These are phyloP conservation scores for Hordeum pubiflorum DNA, from an alignment of 202 grass and related monocot genomes.

Conservation along the genomic window DNA sequence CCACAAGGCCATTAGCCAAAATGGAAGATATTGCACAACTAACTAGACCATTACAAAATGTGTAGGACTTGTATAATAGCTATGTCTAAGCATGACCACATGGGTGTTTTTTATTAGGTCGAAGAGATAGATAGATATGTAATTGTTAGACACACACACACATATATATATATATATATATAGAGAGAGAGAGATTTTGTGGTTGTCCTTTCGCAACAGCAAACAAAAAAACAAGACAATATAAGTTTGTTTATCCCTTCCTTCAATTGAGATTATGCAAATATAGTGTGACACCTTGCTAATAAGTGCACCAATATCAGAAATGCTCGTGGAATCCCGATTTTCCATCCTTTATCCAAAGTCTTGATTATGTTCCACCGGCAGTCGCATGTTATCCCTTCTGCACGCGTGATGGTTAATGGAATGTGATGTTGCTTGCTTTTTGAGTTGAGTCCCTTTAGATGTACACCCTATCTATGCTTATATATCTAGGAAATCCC, in stretches of 20 bases:
- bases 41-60: neutral
- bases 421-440: neutral
- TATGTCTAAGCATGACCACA: neutral
- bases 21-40: neutral
- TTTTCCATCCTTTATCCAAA: neutral
- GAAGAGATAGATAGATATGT: no score
- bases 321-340: neutral
- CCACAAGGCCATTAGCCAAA: constrained; percentile 11
- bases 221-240: neutral
- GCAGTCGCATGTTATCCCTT: neutral
- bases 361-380: neutral
- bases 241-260: neutral
- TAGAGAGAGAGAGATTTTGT: neutral
- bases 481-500: neutral
- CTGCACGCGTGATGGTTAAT: neutral
- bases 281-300: neutral
- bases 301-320: neutral
- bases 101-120: neutral
- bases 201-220: neutral
- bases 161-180: neutral
- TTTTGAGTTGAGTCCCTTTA: neutral
- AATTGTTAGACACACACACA: no score
- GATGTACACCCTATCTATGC: neutral
- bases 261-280: neutral
- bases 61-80: neutral